Conservation (phyloP, 495 filamentous ascomycete genomes). For the Penicillium argentinense region DNA sequence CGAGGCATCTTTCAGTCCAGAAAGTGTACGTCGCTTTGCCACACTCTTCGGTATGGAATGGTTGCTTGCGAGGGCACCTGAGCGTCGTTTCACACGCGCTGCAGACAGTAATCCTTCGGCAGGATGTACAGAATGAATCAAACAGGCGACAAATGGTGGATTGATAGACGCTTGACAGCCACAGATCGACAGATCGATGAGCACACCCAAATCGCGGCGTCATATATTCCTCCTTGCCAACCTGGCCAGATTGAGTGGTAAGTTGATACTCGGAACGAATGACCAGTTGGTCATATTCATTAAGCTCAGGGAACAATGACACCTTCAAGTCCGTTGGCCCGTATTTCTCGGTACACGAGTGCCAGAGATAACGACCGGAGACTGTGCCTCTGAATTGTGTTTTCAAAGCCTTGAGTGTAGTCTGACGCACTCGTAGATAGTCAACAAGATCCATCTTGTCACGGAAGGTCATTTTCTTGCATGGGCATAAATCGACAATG, state of each 20-base stretch:
- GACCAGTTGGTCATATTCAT: slow-evolving; percentile 31
- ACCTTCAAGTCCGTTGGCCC: slow-evolving; percentile 40
- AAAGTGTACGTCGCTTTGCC: slow-evolving; percentile 39
- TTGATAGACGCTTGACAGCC: slow-evolving; percentile 46
- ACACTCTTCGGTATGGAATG: slow-evolving; percentile 23
- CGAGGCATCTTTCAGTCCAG: slow-evolving; percentile 42
- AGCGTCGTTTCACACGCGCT: slow-evolving; percentile 38
- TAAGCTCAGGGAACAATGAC: slow-evolving; percentile 40
- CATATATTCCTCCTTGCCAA: slow-evolving; percentile 45
- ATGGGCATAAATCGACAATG: slow-evolving; percentile 47
- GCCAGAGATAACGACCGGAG: slow-evolving; percentile 42
- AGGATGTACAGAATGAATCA: slow-evolving; percentile 39
- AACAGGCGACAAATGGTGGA: slow-evolving; percentile 41
- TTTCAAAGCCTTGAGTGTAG: slow-evolving; percentile 27
- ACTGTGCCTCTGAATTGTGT: slow-evolving; percentile 32
- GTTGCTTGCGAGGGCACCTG: slow-evolving; percentile 40
- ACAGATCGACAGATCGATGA: slow-evolving; percentile 47
- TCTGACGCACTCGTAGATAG: slow-evolving; percentile 33
- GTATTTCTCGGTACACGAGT: slow-evolving; percentile 45
- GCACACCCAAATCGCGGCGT: slow-evolving; percentile 49
- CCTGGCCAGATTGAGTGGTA: slow-evolving; percentile 36
- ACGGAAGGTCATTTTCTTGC: slow-evolving; percentile 47
- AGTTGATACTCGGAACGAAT: slow-evolving; percentile 46
- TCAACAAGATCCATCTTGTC: slow-evolving; percentile 42
- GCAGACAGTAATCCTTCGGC: slow-evolving; percentile 43